Evolutionary conservation across 2,329 filamentous ascomycete species (phyloP), one percentile per base, ranked within the genome.

Genomic region (Rutstroemia sp.): DNA sequence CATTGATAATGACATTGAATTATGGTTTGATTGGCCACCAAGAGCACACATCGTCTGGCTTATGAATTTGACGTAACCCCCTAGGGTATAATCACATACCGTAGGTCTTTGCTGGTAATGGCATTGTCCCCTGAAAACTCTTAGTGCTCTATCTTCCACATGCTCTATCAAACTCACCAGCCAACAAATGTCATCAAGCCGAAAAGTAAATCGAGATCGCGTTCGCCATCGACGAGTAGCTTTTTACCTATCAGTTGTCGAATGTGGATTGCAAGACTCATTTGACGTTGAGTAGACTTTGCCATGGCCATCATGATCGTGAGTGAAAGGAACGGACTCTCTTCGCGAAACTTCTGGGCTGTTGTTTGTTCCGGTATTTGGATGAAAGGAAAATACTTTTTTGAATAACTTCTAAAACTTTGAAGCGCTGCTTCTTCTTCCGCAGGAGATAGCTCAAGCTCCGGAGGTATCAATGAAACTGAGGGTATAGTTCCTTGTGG

Each of bases 131-230:
- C 73, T 76, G 44, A 9, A 9, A 21, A 48, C 12, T 25, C 4
- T 48, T 14, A 48, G 37, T 21, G n/a, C 27, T 50, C 5, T 12
- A 34, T 34, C 30, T 12, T 4, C 4, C 12, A 34, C 4, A 34
- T 12, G 10, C 30, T 34, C 30, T 21, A 4, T 21, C 5, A 56
- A 21, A 19, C 16, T 19, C 41, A 45, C 54, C 54, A 56, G 6
- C 45, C 39, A 10, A 56, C 30, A 56, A 47, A 47, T 23, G 17
- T 17, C 16, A 84, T 63, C 3, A 82, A 57, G 0, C 79, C 79
- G 10, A 78, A 69, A 2, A 84, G 67, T 10, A 82, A 60, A 59
- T 83, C 81, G 82, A 68, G 45, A 48, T 66, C 74, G 51, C 75
- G 73, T 55, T 81, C 77, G n/a, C 73, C 68, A 9, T 77, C 72